Evolutionary conservation across 108 stramenopile genomes (phyloP).

Genomic region (Nitzschia sp.): DNA sequence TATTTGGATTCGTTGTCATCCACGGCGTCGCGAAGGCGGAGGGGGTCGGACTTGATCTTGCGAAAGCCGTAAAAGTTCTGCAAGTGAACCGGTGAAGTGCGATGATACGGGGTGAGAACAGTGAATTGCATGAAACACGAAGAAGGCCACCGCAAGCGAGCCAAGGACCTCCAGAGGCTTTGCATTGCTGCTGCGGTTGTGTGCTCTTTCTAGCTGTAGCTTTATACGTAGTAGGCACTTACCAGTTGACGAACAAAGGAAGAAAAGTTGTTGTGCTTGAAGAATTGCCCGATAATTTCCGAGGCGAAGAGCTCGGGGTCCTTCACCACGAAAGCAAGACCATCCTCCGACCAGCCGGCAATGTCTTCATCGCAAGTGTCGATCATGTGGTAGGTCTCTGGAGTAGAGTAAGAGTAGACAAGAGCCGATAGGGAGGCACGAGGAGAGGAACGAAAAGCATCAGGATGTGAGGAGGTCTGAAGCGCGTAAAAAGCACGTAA

Average conservation of each 20-base stretch:
- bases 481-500: not conserved
- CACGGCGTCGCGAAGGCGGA: conserved; percentile 54
- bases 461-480: too few relatives aligned
- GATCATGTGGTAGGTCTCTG: conserved; percentile 67
- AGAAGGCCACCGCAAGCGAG: not conserved
- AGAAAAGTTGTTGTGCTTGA: conserved; percentile 95
- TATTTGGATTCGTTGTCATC: conserved; percentile 57
- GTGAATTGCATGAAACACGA: not conserved
- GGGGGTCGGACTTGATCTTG: conserved; percentile 77
- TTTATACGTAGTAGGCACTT: too few relatives aligned
- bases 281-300: conserved; percentile 76
- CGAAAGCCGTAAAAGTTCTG: conserved; percentile 90
- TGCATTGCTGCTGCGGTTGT: too few relatives aligned
- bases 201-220: too few relatives aligned
- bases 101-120: not conserved
- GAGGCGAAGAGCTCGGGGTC: conserved; percentile 71
- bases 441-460: not conserved
- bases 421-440: not conserved
- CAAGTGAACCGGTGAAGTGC: not conserved
- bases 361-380: conserved; percentile 61
- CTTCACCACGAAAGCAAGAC: conserved; percentile 76
- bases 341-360: conserved; percentile 79
- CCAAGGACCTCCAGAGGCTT: not conserved
- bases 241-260: conserved; percentile 90
- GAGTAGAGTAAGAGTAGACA: not conserved